Conservation (phyloP, 2,329 filamentous ascomycete genomes). For the Colletotrichum sp. region DNA sequence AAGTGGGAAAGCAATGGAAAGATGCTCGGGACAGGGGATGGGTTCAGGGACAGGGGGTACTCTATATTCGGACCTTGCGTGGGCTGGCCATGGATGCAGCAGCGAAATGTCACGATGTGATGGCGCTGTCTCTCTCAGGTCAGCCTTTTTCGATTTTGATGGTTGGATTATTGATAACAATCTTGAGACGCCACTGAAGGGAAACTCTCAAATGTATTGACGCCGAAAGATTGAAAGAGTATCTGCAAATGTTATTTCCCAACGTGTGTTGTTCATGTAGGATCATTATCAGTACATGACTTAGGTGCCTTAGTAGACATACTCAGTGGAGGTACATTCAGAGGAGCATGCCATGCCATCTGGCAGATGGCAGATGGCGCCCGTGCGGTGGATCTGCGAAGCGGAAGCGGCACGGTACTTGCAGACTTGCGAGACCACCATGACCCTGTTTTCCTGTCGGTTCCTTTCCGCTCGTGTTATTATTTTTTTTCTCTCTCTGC, state of each 20-base stretch:
- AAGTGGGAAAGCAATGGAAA: not conserved
- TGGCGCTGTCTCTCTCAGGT: not conserved
- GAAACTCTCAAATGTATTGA: not conserved
- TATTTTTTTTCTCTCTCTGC: not conserved
- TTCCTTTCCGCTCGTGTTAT: not conserved
- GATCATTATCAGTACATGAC: not conserved
- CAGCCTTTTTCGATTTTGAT: not conserved
- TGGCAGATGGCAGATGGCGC: slow-evolving; percentile 6
- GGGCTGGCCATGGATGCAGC: not conserved
- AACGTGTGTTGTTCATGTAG: not conserved
- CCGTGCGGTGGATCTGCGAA: slow-evolving; percentile 7
- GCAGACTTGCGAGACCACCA: not conserved
- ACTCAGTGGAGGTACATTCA: not conserved
- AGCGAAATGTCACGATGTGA: not conserved
- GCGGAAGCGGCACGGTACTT: not conserved
- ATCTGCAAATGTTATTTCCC: not conserved
- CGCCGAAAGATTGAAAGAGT: not conserved
- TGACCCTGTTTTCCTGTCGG: not conserved
- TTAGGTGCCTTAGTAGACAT: not conserved
- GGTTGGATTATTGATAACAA: not conserved
- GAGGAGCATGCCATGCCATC: not conserved
- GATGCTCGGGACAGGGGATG: not conserved
- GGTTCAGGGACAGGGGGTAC: not conserved
- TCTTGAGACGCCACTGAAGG: not conserved
- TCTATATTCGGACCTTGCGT: slow-evolving; percentile 16